These are phyloP conservation scores for Pterocarpus macrocarpus DNA, from an alignment of 306 rosid genomes.

Conservation along the genomic window DNA sequence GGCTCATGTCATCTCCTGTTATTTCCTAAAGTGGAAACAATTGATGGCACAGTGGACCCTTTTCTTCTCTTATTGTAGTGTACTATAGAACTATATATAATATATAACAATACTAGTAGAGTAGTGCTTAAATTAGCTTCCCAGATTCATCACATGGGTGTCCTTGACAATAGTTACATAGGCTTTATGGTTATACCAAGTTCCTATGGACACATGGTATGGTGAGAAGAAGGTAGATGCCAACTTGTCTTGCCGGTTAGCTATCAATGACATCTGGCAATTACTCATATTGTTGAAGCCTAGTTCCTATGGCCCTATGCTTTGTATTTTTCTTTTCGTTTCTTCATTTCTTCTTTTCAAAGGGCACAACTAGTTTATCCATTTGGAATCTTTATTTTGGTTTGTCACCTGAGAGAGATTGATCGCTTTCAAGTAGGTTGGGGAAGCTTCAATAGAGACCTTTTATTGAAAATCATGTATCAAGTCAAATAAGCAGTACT, in stretches of 20 bases:
- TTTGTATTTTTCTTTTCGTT: neutral
- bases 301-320: neutral
- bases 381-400: constrained; percentile 7
- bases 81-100: neutral
- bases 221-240: constrained; percentile 1
- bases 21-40: constrained; percentile 14
- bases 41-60: constrained; percentile 36
- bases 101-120: neutral
- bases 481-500: neutral
- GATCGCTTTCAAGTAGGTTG: neutral
- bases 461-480: neutral
- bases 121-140: neutral
- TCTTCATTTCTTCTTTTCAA: constrained; percentile 15
- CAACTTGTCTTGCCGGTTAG: constrained; percentile 29
- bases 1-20: neutral
- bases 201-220: constrained; percentile 3
- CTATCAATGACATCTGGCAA: neutral
- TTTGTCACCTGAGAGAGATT: constrained; percentile 7
- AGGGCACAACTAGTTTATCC: constrained; percentile 10
- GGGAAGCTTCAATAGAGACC: neutral
- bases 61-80: constrained; percentile 11
- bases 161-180: constrained; percentile 14
- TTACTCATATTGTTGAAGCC: constrained; percentile 1
- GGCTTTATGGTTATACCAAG: constrained; percentile 23
- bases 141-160: constrained; percentile 27